Percentiles rank a stretch among this genome's conserved stretches.
These are phyloP conservation scores for Xylaria multiplex DNA, from an alignment of 2,329 filamentous ascomycete species.

Conservation along the genomic window DNA sequence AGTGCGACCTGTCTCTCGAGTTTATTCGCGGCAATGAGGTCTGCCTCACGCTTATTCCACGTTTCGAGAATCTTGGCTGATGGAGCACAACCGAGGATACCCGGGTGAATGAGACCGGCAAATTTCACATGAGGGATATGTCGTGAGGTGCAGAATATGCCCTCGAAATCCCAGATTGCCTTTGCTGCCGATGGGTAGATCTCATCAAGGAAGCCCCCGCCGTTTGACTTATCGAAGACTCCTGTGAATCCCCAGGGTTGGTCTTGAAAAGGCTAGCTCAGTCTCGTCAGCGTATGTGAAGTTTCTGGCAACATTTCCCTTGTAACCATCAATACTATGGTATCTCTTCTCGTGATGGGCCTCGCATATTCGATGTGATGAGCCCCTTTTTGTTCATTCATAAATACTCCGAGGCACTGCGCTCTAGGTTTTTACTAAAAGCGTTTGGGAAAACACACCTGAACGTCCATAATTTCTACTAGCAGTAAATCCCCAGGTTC, in stretches of 20 bases:
- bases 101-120: slow-evolving; percentile 88
- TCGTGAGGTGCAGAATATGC: slow-evolving; percentile 76
- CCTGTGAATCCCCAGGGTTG: slow-evolving; percentile 92
- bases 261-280: slow-evolving; percentile 76
- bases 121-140: slow-evolving; percentile 91
- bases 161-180: slow-evolving; percentile 68
- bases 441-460: slow-evolving; percentile 24
- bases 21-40: slow-evolving; percentile 76
- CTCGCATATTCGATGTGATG: neutral
- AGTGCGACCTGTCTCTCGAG: slow-evolving; percentile 78
- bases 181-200: slow-evolving; percentile 81
- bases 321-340: neutral
- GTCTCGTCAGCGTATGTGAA: slow-evolving; percentile 14
- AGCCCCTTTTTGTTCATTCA: neutral
- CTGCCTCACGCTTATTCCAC: slow-evolving; percentile 86
- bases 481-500: slow-evolving; percentile 86
- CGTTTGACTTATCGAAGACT: slow-evolving; percentile 81
- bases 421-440: neutral
- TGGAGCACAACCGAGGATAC: slow-evolving; percentile 89
- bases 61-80: slow-evolving; percentile 78
- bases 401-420: neutral
- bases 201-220: slow-evolving; percentile 89
- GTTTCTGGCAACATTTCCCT: neutral
- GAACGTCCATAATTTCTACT: slow-evolving; percentile 90
- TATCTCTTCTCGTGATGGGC: slow-evolving; percentile 47